These are phyloP conservation scores for Populus pruinosa DNA, from an alignment of 345 rosid genomes.

Conservation along the genomic window DNA sequence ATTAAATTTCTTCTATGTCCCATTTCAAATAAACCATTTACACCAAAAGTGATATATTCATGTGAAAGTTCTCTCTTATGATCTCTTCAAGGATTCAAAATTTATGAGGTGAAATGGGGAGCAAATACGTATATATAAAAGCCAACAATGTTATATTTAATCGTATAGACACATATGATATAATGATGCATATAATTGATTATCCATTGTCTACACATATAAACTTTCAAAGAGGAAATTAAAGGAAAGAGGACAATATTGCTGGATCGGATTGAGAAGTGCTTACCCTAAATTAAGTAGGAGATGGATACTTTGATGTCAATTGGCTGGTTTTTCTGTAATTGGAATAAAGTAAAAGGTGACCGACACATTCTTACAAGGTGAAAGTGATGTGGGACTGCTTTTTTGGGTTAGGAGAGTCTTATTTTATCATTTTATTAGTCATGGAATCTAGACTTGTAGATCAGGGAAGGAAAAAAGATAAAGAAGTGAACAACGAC, in stretches of 20 bases:
- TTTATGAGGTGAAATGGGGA: no score
- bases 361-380: constrained; percentile 36
- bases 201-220: background rate
- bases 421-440: background rate
- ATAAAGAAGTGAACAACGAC: background rate
- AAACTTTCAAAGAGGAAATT: background rate
- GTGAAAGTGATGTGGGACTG: constrained; percentile 25
- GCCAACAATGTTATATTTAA: no score
- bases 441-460: constrained; percentile 22
- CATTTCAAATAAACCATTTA: no score
- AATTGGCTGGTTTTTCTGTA: background rate
- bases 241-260: background rate
- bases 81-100: no score
- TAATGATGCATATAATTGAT: no score
- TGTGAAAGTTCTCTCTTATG: no score
- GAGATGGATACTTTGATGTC: background rate
- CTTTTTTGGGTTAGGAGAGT: constrained; percentile 6
- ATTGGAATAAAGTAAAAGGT: constrained; percentile 51
- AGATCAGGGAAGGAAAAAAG: constrained; percentile 23
- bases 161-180: no score
- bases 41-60: no score
- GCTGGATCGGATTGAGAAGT: background rate
- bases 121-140: no score
- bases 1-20: no score
- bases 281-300: background rate